Evolutionary conservation across 768 basidiomycete species (phyloP).

Genomic region (Macrolepiota albuminosa): DNA sequence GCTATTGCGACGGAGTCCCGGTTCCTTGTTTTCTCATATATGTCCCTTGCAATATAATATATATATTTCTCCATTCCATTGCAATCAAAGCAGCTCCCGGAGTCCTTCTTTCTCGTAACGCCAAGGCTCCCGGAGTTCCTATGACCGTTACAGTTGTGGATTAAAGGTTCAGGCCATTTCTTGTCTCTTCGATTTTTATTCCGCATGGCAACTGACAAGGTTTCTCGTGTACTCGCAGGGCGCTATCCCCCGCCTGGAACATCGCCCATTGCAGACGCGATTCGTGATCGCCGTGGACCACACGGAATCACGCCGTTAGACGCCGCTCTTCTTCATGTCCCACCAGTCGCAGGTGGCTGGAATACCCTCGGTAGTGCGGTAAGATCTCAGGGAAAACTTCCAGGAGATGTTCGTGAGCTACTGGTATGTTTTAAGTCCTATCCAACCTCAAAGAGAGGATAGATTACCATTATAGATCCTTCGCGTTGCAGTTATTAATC

Average conservation of each 20-base stretch:
- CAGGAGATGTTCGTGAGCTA: slow-evolving; percentile 44
- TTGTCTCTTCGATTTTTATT: neutral
- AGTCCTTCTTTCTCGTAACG: too few relatives aligned
- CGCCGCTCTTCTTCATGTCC: slow-evolving; percentile 43
- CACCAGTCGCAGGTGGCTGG: slow-evolving; percentile 45
- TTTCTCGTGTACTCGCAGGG: slow-evolving; percentile 40
- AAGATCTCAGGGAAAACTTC: slow-evolving; percentile 41
- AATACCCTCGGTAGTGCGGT: slow-evolving; percentile 46
- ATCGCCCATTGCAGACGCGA: slow-evolving; percentile 42
- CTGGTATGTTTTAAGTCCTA: slow-evolving; percentile 30
- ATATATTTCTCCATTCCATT: too few relatives aligned
- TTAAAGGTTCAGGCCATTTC: neutral
- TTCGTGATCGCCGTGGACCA: slow-evolving; percentile 42
- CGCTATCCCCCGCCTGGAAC: slow-evolving; percentile 38
- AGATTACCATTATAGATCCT: slow-evolving; percentile 31
- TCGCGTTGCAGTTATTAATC: slow-evolving; percentile 45
- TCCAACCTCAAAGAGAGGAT: neutral
- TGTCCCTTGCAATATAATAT: too few relatives aligned
- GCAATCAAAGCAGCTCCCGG: too few relatives aligned
- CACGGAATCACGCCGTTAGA: slow-evolving; percentile 48
- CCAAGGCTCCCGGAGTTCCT: too few relatives aligned
- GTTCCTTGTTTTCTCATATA: too few relatives aligned
- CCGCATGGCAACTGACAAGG: slow-evolving; percentile 7
- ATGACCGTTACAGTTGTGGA: neutral
- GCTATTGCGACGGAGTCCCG: too few relatives aligned